Base-by-base conservation (phyloP, 495 filamentous ascomycete species). In the Xylaria intraflava region DNA sequence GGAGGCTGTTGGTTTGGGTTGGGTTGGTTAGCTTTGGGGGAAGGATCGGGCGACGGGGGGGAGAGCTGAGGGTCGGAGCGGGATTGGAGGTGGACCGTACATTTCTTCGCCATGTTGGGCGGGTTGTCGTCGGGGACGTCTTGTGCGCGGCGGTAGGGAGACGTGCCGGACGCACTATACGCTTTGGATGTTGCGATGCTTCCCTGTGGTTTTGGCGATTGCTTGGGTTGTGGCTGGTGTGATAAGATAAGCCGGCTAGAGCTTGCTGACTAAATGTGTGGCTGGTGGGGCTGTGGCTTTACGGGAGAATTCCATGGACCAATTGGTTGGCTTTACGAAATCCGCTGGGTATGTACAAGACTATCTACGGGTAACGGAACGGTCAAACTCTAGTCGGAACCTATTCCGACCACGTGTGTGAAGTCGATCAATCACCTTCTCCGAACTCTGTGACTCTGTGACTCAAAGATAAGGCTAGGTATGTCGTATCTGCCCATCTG, bases 1-100 rank as follows among this genome's bases (percentile, higher is more conserved):
- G 43, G 35, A 4, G 35, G 80, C 93, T 96, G 68, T 24, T n/a
- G n/a, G n/a, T n/a, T 27, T 9, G 30, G 48, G 2, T 22, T 44
- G 24, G 6, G 44, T 49, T 6, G 19, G 35, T 65, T 53, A 62
- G 56, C 47, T 43, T 30, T 47, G 3, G 11, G n/a, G n/a, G 3
- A 1, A 10, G 46, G 48, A 23, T 24, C 9, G 24, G 7, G 38
- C 3, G 19, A 38, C 10, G 38, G 10, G 14, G 33, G 9, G 14
- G 8, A 9, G 29, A 19, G 11, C 11, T 3, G 8, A 10, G 14
- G 8, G 10, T 14, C 1, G 1, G 27, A 16, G 27, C n/a, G 31
- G 16, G 10, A 2, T 23, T 49, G 24, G 35, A 22, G 35, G 8
- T 4, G 24, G 19, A 17, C 0, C 20, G 17, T 40, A 56, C 53